Percentiles rank a stretch among this genome's conserved stretches.
phyloP scores from a whole-genome alignment of 2,329 filamentous ascomycete species.

The Thielaviopsis musarum region DNA sequence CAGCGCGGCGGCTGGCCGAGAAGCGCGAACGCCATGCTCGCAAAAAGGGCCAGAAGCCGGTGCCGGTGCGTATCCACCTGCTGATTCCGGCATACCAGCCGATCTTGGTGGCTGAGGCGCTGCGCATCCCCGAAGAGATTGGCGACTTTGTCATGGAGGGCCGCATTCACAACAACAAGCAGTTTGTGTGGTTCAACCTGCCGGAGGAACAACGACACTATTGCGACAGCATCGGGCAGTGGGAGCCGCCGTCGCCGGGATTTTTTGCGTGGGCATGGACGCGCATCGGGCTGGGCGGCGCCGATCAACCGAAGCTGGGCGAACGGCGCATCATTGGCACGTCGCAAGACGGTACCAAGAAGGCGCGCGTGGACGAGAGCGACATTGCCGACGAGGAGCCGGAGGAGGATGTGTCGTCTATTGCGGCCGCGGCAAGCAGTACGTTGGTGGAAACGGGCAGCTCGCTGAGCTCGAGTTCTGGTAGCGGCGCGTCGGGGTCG shows the following conservation, averaged over 20 bases:
- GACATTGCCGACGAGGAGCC: slow-evolving; percentile 10
- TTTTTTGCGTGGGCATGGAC: slow-evolving; percentile 17
- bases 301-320: slow-evolving; percentile 13
- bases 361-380: slow-evolving; percentile 9
- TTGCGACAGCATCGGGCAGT: slow-evolving; percentile 20
- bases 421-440: background rate
- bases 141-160: slow-evolving; percentile 24
- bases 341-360: slow-evolving; percentile 12
- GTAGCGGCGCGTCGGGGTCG: background rate
- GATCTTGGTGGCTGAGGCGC: slow-evolving; percentile 21
- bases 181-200: slow-evolving; percentile 23
- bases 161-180: slow-evolving; percentile 22
- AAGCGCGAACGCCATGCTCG: slow-evolving; percentile 16
- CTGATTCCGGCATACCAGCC: slow-evolving; percentile 25
- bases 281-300: slow-evolving; percentile 16
- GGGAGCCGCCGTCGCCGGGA: slow-evolving; percentile 17
- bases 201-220: slow-evolving; percentile 20
- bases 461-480: background rate
- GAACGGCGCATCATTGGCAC: slow-evolving; percentile 17
- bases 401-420: slow-evolving; percentile 1
- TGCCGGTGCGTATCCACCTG: slow-evolving; percentile 20
- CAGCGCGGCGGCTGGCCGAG: slow-evolving; percentile 17
- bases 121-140: slow-evolving; percentile 21
- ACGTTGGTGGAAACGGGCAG: slow-evolving; percentile 6
- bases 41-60: slow-evolving; percentile 14